Conservation (phyloP, 2,329 filamentous ascomycete genomes). For the Scedosporium boydii region DNA sequence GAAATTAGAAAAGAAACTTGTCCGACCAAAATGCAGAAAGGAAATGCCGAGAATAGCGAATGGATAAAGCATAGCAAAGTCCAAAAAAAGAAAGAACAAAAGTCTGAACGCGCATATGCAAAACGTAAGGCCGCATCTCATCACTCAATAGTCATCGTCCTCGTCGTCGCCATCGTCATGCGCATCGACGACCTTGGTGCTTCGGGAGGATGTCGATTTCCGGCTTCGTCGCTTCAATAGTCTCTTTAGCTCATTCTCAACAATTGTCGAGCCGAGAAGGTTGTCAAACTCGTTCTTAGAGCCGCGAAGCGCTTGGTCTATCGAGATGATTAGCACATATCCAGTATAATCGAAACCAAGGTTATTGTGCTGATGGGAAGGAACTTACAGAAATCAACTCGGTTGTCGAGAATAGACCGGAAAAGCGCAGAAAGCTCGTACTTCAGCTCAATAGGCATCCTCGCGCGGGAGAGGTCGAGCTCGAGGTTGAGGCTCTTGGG, state of each 20-base stretch:
- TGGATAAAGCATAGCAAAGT: conserved; percentile 6
- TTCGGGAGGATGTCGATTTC: not conserved
- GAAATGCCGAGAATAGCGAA: conserved; percentile 3
- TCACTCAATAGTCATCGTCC: not conserved
- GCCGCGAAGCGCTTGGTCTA: conserved; percentile 5
- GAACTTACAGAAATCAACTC: conserved; percentile 26
- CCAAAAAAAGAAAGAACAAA: conserved; percentile 4
- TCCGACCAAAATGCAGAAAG: too few species aligned
- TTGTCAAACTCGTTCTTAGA: conserved; percentile 3
- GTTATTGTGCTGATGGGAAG: not conserved
- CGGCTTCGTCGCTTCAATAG: conserved; percentile 5
- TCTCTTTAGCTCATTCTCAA: conserved; percentile 11
- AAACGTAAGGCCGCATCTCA: not conserved
- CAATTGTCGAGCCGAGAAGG: conserved; percentile 8
- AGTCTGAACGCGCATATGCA: not conserved
- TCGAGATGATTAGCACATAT: not conserved
- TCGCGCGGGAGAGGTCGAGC: conserved; percentile 6
- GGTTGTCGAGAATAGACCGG: conserved; percentile 18
- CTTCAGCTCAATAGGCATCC: not conserved
- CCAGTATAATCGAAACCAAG: not conserved
- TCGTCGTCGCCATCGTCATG: not conserved
- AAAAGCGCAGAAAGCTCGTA: conserved; percentile 3
- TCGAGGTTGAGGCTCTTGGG: conserved; percentile 10
- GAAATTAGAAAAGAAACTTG: too few species aligned
- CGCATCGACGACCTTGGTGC: not conserved